These are phyloP conservation scores for Diplosphaera chodatii DNA, from an alignment of 139 green algal species.

Conservation along the genomic window DNA sequence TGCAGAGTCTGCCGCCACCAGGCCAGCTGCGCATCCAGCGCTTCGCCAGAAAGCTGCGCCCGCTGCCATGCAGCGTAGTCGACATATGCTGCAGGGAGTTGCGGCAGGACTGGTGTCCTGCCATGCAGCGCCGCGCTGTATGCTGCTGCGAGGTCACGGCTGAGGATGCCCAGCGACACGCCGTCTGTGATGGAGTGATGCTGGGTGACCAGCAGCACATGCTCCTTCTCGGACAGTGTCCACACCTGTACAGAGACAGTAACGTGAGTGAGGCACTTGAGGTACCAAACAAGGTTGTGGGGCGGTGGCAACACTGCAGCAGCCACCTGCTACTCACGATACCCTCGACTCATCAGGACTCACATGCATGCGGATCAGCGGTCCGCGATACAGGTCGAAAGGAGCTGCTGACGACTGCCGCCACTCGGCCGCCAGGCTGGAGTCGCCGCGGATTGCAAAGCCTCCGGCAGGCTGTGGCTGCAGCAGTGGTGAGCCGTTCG, in stretches of 20 bases:
- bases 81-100: background rate
- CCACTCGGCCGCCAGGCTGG: too few species aligned
- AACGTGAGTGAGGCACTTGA: background rate
- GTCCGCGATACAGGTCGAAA: too few species aligned
- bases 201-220: background rate
- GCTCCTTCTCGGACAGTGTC: background rate
- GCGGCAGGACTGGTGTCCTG: background rate
- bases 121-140: background rate
- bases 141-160: background rate
- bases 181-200: constrained; percentile 9
- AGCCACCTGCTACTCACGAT: too few species aligned
- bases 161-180: background rate
- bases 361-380: too few species aligned
- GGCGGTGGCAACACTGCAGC: too few species aligned
- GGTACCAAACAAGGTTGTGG: background rate
- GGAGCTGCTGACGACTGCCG: too few species aligned
- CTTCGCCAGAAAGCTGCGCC: background rate
- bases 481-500: too few species aligned
- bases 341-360: too few species aligned
- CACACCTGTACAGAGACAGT: background rate
- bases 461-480: too few species aligned
- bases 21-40: background rate
- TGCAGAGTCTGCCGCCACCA: background rate
- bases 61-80: constrained; percentile 5
- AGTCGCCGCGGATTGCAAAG: too few species aligned